Evolutionary conservation across 1,284 basidiomycete genomes (phyloP).

Genomic region (Sanghuangporus sanghuang): DNA sequence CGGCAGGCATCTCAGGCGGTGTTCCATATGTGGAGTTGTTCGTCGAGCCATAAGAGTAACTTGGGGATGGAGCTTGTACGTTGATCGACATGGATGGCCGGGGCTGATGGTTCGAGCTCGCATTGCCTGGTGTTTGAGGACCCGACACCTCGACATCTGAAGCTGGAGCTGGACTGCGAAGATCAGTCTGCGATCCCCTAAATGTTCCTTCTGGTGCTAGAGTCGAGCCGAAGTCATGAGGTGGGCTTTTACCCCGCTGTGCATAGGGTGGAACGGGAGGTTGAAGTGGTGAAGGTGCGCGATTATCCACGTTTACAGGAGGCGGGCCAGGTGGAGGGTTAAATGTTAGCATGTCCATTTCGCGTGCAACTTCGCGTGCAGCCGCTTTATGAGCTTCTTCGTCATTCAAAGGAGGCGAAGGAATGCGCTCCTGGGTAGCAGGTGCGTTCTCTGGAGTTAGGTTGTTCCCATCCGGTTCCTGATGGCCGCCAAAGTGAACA

Average conservation of each 20-base stretch:
- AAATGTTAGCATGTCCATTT: slow-evolving; percentile 52
- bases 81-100: slow-evolving; percentile 6
- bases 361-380: slow-evolving; percentile 59
- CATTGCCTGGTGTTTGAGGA: slow-evolving; percentile 1
- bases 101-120: background rate
- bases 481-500: slow-evolving; percentile 1
- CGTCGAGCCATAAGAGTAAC: slow-evolving; percentile 5
- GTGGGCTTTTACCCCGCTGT: slow-evolving; percentile 18
- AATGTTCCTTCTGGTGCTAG: slow-evolving; percentile 8
- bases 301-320: slow-evolving; percentile 16
- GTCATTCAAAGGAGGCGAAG: slow-evolving; percentile 29
- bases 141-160: slow-evolving; percentile 3
- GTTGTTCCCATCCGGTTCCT: background rate
- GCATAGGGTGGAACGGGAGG: slow-evolving; percentile 28
- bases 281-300: slow-evolving; percentile 23
- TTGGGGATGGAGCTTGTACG: slow-evolving; percentile 9
- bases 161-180: slow-evolving; percentile 5
- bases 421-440: slow-evolving; percentile 22
- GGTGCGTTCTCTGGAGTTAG: background rate
- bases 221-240: slow-evolving; percentile 12
- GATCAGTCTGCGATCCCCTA: background rate
- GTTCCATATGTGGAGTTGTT: slow-evolving; percentile 15
- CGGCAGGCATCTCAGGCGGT: slow-evolving; percentile 19
- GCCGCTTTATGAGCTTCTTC: slow-evolving; percentile 53
- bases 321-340: slow-evolving; percentile 30